Conservation (phyloP, 495 filamentous ascomycete genomes). For the Halenospora varia region DNA sequence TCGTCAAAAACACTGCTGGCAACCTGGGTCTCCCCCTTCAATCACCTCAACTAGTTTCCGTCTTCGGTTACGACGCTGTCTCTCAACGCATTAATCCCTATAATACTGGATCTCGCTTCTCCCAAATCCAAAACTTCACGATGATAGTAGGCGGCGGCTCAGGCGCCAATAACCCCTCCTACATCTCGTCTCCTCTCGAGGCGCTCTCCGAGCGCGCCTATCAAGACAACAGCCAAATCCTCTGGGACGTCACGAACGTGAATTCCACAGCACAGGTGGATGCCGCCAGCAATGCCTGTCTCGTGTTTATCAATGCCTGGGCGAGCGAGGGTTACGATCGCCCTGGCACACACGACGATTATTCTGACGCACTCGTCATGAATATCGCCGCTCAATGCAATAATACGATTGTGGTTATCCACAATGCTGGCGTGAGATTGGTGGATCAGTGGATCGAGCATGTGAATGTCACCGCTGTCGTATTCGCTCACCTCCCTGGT, state of each 20-base stretch:
- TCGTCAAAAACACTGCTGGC: slow-evolving; percentile 59
- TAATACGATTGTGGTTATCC: slow-evolving; percentile 60
- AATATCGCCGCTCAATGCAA: slow-evolving; percentile 51
- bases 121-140: slow-evolving; percentile 54
- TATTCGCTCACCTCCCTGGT: slow-evolving; percentile 58
- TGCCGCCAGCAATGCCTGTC: slow-evolving; percentile 56
- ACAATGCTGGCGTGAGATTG: slow-evolving; percentile 71
- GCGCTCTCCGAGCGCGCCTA: slow-evolving; percentile 49
- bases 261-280: slow-evolving; percentile 33
- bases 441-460: slow-evolving; percentile 54
- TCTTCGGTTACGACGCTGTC: slow-evolving; percentile 45
- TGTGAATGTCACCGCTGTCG: slow-evolving; percentile 58
- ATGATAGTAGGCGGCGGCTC: slow-evolving; percentile 63
- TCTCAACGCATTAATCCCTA: neutral
- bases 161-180: slow-evolving; percentile 8
- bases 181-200: slow-evolving; percentile 45
- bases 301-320: slow-evolving; percentile 58
- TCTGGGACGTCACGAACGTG: slow-evolving; percentile 43
- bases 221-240: slow-evolving; percentile 49
- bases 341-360: slow-evolving; percentile 27
- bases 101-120: neutral
- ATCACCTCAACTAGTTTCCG: slow-evolving; percentile 38
- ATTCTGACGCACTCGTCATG: slow-evolving; percentile 51
- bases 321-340: slow-evolving; percentile 54
- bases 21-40: slow-evolving; percentile 50